Evolutionary conservation across 176 grass and related monocot species (phyloP), one percentile per base, ranked within the genome.

Genomic region (Triticum urartu): DNA sequence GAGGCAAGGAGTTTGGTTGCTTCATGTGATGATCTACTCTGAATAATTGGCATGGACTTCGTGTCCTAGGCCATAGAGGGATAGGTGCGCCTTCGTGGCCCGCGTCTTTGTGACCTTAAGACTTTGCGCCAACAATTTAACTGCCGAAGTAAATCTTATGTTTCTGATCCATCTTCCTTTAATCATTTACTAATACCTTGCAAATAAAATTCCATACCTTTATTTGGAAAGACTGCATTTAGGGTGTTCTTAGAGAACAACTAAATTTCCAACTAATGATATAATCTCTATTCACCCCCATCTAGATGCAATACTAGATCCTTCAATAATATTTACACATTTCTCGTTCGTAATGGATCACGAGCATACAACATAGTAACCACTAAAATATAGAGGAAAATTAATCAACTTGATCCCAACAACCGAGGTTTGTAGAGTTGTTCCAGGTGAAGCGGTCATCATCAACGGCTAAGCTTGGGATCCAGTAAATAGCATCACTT

Each of bases 361-460:
- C 40, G 4, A 48, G n/a, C 71, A 74, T 74, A 47, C 43, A 39
- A 74, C 24, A 45, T 42, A 47, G 3, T 15, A 45, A 13, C 5
- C 71, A 47, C 18, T 33, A 50, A 4, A 32, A 33, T 76, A 20
- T 26, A 65, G 20, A 14, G 13, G 5, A 52, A 30, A 17, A 38
- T 78, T 40, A 90, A 56, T 90, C 74, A 48, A 83, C 65, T 64
- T 83, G 33, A 74, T 83, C 80, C 89, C 89, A 90, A 25, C 79
- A 32, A 18, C 9, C 40, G 7, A 82, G 40, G 17, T 75, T 81
- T 4, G 28, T 78, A 9, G 79, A 56, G 72, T 86, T 86, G 33
- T 71, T 80, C 88, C 84, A 90, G 18, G 17, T 39, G 10, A 90
- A 87, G 0, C 77, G 14, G 25, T 72, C 43, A 9, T 75, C 6